Base-by-base conservation (phyloP, 805 yeast species). In the Candida nonsorbophila region DNA sequence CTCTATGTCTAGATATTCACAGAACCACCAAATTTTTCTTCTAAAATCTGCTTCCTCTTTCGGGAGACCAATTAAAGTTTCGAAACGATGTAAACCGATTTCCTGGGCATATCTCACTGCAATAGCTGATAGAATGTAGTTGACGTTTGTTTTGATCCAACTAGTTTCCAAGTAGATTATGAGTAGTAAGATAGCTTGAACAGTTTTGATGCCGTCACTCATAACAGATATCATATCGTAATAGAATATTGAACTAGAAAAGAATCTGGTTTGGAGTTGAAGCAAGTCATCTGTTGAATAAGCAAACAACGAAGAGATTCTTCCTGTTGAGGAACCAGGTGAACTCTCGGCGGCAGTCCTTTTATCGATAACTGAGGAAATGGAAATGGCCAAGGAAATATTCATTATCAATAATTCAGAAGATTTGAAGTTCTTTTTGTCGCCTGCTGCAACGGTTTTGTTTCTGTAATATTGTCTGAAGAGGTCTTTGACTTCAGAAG, bases 101-200 rank as follows among this genome's bases (percentile, higher is more conserved):
- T 60, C 66, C 36, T 62, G 68, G 3, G 68, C 68, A 36, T 43
- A 58, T 22, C 67, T 39, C 2, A 61, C 52, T 1, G 67, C 68
- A 16, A 59, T 49, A 1, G 60, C 39, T 3, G 47, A 37, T 8
- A 62, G 35, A 7, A 51, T 46, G 37, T 51, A 55, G 29, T 52
- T 55, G 20, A 57, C 51, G 24, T 47, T 47, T 10, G 55, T 42
- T n/a, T 51, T 40, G 6, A 58, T 32, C 51, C 55, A 38, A 23
- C 43, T 47, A 8, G 44, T 44, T 33, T 51, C 66, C 20, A 67
- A 50, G 36, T 58, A 71, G 3, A 54, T 35, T 1, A 68, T 49
- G 25, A 79, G 47, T 14, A 78, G 41, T 14, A 80, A 37, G 7
- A 77, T 52, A 0, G 73, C 83, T 42, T 67, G 75, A 10, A 77